Evolutionary conservation across 208 protist genomes (phyloP).

Genomic region (Crithidia acanthocephali): DNA sequence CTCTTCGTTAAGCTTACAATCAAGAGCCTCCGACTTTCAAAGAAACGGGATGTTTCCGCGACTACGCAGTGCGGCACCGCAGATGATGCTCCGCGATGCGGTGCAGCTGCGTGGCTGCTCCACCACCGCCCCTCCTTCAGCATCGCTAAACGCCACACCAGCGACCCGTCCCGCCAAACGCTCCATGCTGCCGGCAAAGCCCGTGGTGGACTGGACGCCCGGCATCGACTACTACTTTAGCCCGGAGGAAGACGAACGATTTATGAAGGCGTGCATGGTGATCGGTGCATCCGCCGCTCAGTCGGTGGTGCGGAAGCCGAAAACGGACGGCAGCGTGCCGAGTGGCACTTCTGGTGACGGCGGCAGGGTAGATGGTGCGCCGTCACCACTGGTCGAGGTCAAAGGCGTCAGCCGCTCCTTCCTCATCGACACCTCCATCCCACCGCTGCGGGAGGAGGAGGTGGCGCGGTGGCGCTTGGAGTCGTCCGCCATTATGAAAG

Average conservation of each 20-base stretch:
- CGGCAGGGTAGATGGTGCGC: background rate
- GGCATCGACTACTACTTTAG: conserved; percentile 16
- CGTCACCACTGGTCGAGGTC: background rate
- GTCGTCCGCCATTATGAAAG: conserved; percentile 7
- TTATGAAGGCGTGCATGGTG: background rate
- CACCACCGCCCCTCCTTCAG: background rate
- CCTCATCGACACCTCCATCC: conserved; percentile 31
- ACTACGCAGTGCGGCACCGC: background rate
- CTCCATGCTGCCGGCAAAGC: background rate
- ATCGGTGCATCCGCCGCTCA: background rate
- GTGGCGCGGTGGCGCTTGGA: conserved; percentile 65
- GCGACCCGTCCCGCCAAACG: too few relatives aligned
- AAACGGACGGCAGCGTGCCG: background rate
- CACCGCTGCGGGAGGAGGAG: conserved; percentile 57
- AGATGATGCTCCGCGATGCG: background rate
- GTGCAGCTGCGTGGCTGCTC: conserved; percentile 3
- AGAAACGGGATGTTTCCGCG: background rate
- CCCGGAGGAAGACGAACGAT: conserved; percentile 7
- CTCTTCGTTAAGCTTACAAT: too few relatives aligned
- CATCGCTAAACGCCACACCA: background rate
- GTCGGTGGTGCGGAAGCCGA: background rate
- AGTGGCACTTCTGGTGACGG: background rate
- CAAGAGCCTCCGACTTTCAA: too few relatives aligned
- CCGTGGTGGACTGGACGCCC: conserved; percentile 1
- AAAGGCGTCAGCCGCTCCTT: background rate